Conservation (phyloP, 2,329 filamentous ascomycete species). For the Pseudodiploospora longispora region DNA sequence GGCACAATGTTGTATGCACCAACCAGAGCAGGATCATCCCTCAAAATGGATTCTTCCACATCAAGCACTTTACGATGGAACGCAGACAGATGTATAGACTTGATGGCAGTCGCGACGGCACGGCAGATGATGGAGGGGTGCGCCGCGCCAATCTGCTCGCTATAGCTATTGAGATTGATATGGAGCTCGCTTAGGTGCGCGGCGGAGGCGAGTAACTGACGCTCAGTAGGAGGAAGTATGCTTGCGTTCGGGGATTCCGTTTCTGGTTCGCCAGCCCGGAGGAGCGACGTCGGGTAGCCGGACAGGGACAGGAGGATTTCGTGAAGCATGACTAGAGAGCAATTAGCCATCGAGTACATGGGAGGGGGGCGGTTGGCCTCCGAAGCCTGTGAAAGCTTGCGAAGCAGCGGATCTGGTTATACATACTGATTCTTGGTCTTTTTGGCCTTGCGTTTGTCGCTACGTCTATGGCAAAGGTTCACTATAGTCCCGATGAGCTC, state of each 20-base stretch:
- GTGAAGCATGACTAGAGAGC: slow-evolving; percentile 69
- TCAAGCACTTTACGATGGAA: slow-evolving; percentile 81
- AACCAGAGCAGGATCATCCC: slow-evolving; percentile 68
- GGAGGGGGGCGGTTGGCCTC: background rate
- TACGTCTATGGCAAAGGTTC: slow-evolving; percentile 37
- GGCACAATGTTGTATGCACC: slow-evolving; percentile 93
- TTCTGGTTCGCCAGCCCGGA: slow-evolving; percentile 47
- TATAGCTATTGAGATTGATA: slow-evolving; percentile 59
- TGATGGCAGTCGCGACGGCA: slow-evolving; percentile 73
- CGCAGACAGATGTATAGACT: slow-evolving; percentile 62
- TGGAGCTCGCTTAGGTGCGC: slow-evolving; percentile 74
- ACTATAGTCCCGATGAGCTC: slow-evolving; percentile 44
- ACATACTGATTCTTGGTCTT: slow-evolving; percentile 19
- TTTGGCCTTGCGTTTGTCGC: slow-evolving; percentile 29
- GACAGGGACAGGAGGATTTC: slow-evolving; percentile 96
- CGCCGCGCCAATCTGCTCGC: slow-evolving; percentile 56
- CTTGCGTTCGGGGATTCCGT: slow-evolving; percentile 40
- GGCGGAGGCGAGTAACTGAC: slow-evolving; percentile 69
- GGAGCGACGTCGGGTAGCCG: slow-evolving; percentile 83
- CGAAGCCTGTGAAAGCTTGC: too few species aligned
- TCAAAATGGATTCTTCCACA: slow-evolving; percentile 72
- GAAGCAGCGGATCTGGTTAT: too few species aligned
- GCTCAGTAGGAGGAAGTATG: slow-evolving; percentile 72
- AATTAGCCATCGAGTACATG: background rate
- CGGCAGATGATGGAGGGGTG: slow-evolving; percentile 81